Conservation (phyloP, 177 flowering plant genomes). For the Vitis hybrid region DNA sequence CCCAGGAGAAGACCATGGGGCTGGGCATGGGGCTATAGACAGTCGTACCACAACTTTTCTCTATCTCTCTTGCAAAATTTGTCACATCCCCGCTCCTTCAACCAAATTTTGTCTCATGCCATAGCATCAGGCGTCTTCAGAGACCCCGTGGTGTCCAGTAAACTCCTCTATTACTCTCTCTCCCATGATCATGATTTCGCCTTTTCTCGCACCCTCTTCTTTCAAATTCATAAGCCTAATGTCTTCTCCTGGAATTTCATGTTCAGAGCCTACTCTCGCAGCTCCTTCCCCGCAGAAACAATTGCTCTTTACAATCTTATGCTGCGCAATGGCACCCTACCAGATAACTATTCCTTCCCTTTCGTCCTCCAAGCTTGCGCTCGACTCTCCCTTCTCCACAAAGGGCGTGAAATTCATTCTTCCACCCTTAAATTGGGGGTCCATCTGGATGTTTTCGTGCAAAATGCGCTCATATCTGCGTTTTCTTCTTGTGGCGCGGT, state of each 20-base stretch:
- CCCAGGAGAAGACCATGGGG: background rate
- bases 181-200: slow-evolving; percentile 5
- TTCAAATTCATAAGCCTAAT: slow-evolving; percentile 20
- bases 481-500: slow-evolving; percentile 21
- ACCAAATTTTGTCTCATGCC: slow-evolving; percentile 19
- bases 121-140: slow-evolving; percentile 14
- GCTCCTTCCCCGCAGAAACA: slow-evolving; percentile 12
- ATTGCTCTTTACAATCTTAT: slow-evolving; percentile 23
- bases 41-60: slow-evolving; percentile 8
- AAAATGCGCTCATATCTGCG: slow-evolving; percentile 29
- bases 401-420: slow-evolving; percentile 21
- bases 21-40: slow-evolving; percentile 2
- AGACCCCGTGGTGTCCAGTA: slow-evolving; percentile 20
- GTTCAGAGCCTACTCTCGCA: slow-evolving; percentile 20
- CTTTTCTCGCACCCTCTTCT: slow-evolving; percentile 15
- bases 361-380: slow-evolving; percentile 27
- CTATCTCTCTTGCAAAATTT: slow-evolving; percentile 1
- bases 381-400: slow-evolving; percentile 10
- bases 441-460: slow-evolving; percentile 26
- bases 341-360: slow-evolving; percentile 30
- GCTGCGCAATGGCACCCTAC: slow-evolving; percentile 15
- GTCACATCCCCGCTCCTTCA: slow-evolving; percentile 3
- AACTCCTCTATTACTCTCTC: slow-evolving; percentile 12
- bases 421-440: slow-evolving; percentile 18
- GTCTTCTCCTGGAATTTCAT: slow-evolving; percentile 25